A percentile compares a stretch with the other conserved stretches of the same genome.
Evolutionary conservation across 1,139 yeast genomes (phyloP).

Genomic region (Yamadazyma friedrichii): DNA sequence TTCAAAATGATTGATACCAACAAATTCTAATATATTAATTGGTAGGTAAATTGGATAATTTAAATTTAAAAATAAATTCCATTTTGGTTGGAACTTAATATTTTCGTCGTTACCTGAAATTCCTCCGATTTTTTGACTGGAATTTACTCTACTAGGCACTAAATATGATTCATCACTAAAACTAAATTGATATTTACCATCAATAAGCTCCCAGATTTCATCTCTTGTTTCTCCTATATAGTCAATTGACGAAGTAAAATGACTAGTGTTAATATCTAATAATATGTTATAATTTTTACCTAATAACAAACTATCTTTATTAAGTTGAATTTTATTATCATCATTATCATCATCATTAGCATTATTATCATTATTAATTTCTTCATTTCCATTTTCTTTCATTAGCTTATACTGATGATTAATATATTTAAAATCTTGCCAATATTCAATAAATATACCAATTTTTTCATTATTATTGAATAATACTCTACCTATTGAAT

Average conservation of each 20-base stretch:
- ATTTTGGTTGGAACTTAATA: constrained; percentile 10
- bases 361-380: too few relatives aligned
- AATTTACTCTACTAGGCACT: constrained; percentile 1
- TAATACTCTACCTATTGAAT: constrained; percentile 28
- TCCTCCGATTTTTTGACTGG: not conserved
- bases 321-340: constrained; percentile 1
- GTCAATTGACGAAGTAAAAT: constrained; percentile 12
- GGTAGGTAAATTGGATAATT: constrained; percentile 29
- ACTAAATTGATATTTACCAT: constrained; percentile 13
- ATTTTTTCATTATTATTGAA: constrained; percentile 28
- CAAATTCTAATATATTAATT: constrained; percentile 27
- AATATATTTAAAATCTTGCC: constrained; percentile 35
- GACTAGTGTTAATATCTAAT: constrained; percentile 10
- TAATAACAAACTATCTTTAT: constrained; percentile 4
- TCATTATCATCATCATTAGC: not conserved
- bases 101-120: not conserved
- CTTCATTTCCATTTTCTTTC: too few relatives aligned
- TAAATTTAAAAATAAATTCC: constrained; percentile 25
- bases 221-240: constrained; percentile 21
- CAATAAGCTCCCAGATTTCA: constrained; percentile 15
- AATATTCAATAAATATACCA: constrained; percentile 36
- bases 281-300: constrained; percentile 14
- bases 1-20: constrained; percentile 23
- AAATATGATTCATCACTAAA: constrained; percentile 15
- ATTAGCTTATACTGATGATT: constrained; percentile 21